Base-by-base conservation (phyloP, 208 protist genomes). In the Wallacemonas sp. region DNA sequence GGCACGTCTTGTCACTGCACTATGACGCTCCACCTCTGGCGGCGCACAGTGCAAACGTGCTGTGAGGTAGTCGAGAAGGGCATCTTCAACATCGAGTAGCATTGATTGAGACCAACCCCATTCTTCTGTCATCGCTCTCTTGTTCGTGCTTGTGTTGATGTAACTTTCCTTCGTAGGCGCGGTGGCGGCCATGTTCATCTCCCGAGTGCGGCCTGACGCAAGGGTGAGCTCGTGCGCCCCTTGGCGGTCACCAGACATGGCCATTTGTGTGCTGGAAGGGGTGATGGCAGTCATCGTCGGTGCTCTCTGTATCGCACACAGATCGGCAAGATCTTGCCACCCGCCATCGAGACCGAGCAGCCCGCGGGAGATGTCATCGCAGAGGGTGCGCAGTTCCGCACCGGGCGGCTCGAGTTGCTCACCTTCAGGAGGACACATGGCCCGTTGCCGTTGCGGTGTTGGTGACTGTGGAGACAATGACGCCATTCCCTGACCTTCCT, bases 291-390 rank as follows among this genome's bases (percentile, higher is more conserved):
- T n/a, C n/a, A n/a, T n/a, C n/a, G n/a, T n/a, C n/a, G n/a, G n/a
- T n/a, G 15, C 21, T 34, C 17, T 22, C 22, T 67, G 38, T 8
- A 19, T 31, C 9, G 44, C 28, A 34, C 27, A 38, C 28, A 61
- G 26, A 14, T 39, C 2, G 8, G 33, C 33, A 17, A 90, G 59
- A 12, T 76, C 70, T 2, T 64, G 60, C 73, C 76, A 90, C 15
- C 84, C 84, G 12, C 80, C 80, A 2, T 75, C 47, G 15, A 86
- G 24, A 14, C 80, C 80, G 6, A 90, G 72, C 45, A 84, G 58
- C 12, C 62, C 66, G 14, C 70, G 79, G 2, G 69, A 46, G 53
- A 90, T 84, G 26, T 56, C 66, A 67, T 90, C 84, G 62, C 84
- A 90, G 30, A 47, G 17, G 8, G 21, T 2, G 33, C 62, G 39